Percentiles rank a stretch among this genome's conserved stretches.
Conservation (phyloP, 345 rosid species). For the Lumnitzera littorea region DNA sequence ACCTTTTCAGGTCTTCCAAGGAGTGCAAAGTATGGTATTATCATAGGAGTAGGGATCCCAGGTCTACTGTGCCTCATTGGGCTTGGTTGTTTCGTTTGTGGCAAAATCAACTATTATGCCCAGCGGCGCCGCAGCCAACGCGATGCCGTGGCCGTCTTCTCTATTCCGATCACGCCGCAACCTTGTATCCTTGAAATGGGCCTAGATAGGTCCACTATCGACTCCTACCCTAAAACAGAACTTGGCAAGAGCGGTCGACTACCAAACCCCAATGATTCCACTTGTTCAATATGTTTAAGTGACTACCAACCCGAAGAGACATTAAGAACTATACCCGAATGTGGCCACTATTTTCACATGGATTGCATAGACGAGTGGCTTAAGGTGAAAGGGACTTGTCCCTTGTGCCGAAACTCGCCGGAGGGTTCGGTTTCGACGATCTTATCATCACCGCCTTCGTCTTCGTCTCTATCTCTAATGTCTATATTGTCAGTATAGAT, state of each 20-base stretch:
- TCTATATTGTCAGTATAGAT: too few relatives aligned
- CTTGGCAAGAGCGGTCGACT: conserved; percentile 43
- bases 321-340: conserved; percentile 48
- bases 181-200: conserved; percentile 8
- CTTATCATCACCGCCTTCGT: conserved; percentile 2
- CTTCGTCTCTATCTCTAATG: conserved; percentile 1
- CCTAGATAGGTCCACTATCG: conserved; percentile 34
- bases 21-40: conserved; percentile 37
- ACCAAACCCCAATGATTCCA: conserved; percentile 37
- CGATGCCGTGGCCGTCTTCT: neutral
- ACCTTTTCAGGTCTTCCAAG: conserved; percentile 28
- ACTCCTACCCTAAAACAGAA: conserved; percentile 45
- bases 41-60: conserved; percentile 43
- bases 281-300: conserved; percentile 46
- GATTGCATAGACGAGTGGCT: conserved; percentile 63
- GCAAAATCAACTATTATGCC: conserved; percentile 8
- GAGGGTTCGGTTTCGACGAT: neutral
- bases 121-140: neutral
- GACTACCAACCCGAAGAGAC: conserved; percentile 50
- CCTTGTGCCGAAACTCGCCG: conserved; percentile 45
- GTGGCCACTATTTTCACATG: conserved; percentile 54
- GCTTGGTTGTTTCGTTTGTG: conserved; percentile 12
- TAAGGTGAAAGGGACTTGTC: conserved; percentile 42
- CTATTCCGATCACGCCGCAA: conserved; percentile 2
- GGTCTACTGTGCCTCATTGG: conserved; percentile 36